phyloP scores from a whole-genome alignment of 2,329 filamentous ascomycete species.

The Scytalidium sp. region DNA sequence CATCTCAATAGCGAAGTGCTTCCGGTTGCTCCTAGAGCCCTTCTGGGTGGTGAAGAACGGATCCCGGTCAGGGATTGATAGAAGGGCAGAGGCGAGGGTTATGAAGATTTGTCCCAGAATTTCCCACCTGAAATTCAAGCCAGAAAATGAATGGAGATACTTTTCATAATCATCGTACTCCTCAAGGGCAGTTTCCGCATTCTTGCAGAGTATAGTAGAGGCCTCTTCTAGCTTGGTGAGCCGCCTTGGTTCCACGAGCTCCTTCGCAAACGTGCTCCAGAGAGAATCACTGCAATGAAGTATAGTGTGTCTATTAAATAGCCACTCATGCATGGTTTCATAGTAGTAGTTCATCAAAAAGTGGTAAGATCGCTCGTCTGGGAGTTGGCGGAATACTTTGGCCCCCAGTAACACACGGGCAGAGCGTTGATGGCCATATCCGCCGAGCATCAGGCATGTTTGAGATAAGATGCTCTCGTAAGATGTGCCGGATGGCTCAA shows the following conservation, averaged over 20 bases:
- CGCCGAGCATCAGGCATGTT: slow-evolving; percentile 24
- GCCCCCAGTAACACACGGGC: slow-evolving; percentile 21
- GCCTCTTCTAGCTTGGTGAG: slow-evolving; percentile 19
- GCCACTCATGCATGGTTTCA: slow-evolving; percentile 14
- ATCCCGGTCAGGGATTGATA: slow-evolving; percentile 17
- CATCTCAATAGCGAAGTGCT: slow-evolving; percentile 23
- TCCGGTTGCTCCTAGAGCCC: slow-evolving; percentile 19
- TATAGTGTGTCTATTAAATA: slow-evolving; percentile 12
- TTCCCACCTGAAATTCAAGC: slow-evolving; percentile 28
- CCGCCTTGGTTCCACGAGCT: slow-evolving; percentile 17
- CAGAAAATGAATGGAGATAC: slow-evolving; percentile 24
- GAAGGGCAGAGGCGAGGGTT: slow-evolving; percentile 15
- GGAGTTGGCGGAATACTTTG: slow-evolving; percentile 21
- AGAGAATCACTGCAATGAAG: slow-evolving; percentile 15
- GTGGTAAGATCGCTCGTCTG: slow-evolving; percentile 21
- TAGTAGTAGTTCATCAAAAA: slow-evolving; percentile 21
- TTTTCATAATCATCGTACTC: slow-evolving; percentile 23
- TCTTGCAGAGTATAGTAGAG: slow-evolving; percentile 23
- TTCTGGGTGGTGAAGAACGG: slow-evolving; percentile 22
- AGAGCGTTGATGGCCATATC: slow-evolving; percentile 14
- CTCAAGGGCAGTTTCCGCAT: slow-evolving; percentile 20
- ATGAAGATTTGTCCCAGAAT: slow-evolving; percentile 23
- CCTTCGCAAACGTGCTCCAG: slow-evolving; percentile 19
- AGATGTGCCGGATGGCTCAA: slow-evolving; percentile 11
- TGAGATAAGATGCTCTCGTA: slow-evolving; percentile 22